Evolutionary conservation across 2,329 filamentous ascomycete genomes (phyloP).

Genomic region (Blumeria graminis): DNA sequence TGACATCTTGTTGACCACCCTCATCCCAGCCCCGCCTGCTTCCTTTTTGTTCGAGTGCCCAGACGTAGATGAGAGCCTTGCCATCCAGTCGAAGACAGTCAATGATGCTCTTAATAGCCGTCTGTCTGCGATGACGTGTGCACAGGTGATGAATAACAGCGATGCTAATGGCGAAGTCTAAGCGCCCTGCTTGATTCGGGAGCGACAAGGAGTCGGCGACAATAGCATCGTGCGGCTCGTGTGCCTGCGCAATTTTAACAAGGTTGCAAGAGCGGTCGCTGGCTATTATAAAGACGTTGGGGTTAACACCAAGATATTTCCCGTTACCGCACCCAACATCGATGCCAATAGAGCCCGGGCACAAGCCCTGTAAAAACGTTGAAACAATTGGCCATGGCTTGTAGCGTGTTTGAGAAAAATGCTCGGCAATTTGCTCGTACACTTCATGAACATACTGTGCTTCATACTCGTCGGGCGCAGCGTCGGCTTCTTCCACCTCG

Average conservation of each 20-base stretch:
- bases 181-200: slow-evolving; percentile 42
- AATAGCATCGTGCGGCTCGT: slow-evolving; percentile 35
- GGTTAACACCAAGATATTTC: slow-evolving; percentile 73
- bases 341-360: slow-evolving; percentile 52
- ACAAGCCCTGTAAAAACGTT: slow-evolving; percentile 41
- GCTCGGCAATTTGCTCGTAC: slow-evolving; percentile 66
- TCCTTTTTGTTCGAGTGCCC: slow-evolving; percentile 77
- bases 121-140: slow-evolving; percentile 44
- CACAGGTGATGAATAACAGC: slow-evolving; percentile 88
- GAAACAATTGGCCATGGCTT: slow-evolving; percentile 86
- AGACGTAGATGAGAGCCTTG: slow-evolving; percentile 65
- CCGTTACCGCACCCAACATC: slow-evolving; percentile 95
- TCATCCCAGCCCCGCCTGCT: slow-evolving; percentile 80
- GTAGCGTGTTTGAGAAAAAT: slow-evolving; percentile 60
- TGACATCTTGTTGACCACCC: slow-evolving; percentile 63
- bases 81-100: slow-evolving; percentile 35
- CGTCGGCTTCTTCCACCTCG: not conserved
- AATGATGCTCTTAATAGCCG: slow-evolving; percentile 49
- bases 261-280: slow-evolving; percentile 53
- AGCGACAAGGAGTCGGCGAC: slow-evolving; percentile 68
- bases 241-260: slow-evolving; percentile 23
- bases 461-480: slow-evolving; percentile 38
- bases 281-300: slow-evolving; percentile 52
- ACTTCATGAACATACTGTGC: slow-evolving; percentile 70
- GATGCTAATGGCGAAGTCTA: slow-evolving; percentile 84